These are phyloP conservation scores for Globisporangium lucens DNA, from an alignment of 352 stramenopile species.

Conservation along the genomic window DNA sequence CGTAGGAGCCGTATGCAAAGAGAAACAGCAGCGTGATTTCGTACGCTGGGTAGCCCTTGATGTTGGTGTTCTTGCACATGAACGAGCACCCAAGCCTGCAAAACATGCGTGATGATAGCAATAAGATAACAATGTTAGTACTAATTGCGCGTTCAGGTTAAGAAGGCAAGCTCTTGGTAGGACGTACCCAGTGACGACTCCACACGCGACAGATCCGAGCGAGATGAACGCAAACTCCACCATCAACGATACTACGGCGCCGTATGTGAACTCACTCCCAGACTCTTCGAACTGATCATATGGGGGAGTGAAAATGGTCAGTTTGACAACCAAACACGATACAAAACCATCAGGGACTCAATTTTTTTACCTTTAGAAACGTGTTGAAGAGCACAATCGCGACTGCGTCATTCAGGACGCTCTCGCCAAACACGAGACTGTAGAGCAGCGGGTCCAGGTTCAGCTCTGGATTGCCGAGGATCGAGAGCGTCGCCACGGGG, in stretches of 20 bases:
- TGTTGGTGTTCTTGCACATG: constrained; percentile 77
- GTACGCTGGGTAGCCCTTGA: constrained; percentile 73
- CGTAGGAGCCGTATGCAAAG: constrained; percentile 66
- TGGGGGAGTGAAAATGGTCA: background rate
- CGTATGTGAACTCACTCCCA: constrained; percentile 61
- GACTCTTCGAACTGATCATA: constrained; percentile 66
- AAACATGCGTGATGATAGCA: background rate
- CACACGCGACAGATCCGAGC: constrained; percentile 74
- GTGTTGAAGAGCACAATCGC: constrained; percentile 97
- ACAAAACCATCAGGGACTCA: too few species aligned
- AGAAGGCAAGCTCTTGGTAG: background rate
- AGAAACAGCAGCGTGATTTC: constrained; percentile 76
- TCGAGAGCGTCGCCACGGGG: constrained; percentile 95
- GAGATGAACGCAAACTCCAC: constrained; percentile 78
- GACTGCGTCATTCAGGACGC: constrained; percentile 96
- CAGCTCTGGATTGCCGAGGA: constrained; percentile 92
- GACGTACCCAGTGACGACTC: constrained; percentile 62
- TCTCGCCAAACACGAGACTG: constrained; percentile 96
- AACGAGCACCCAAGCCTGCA: constrained; percentile 73
- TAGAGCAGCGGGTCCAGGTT: constrained; percentile 88
- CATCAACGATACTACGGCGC: constrained; percentile 58
- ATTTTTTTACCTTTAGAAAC: constrained; percentile 80
- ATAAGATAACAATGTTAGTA: background rate
- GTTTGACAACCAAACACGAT: background rate
- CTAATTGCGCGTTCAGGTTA: too few species aligned